Conservation (phyloP, 805 yeast species). For the Clavispora carvajalis region DNA sequence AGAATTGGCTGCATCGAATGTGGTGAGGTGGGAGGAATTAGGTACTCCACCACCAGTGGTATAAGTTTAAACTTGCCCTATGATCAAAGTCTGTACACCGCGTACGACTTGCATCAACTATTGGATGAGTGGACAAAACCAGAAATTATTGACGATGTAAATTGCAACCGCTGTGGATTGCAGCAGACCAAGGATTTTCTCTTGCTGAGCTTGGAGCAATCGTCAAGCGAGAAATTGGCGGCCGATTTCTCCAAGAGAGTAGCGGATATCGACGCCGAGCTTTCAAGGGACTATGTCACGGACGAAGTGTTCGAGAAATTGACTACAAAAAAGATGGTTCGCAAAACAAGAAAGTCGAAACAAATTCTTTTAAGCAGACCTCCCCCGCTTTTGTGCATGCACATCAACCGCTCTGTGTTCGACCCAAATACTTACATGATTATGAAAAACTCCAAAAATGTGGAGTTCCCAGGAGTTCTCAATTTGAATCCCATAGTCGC, state of each 20-base stretch:
- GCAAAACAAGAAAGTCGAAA: slow-evolving; percentile 75
- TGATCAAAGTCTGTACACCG: slow-evolving; percentile 32
- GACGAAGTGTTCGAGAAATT: slow-evolving; percentile 74
- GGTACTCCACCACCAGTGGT: slow-evolving; percentile 75
- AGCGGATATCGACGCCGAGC: slow-evolving; percentile 37
- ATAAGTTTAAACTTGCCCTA: slow-evolving; percentile 64
- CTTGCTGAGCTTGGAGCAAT: slow-evolving; percentile 36
- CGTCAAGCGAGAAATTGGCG: slow-evolving; percentile 26
- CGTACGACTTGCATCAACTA: slow-evolving; percentile 43
- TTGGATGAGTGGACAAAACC: slow-evolving; percentile 66
- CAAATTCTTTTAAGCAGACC: slow-evolving; percentile 77
- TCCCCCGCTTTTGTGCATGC: slow-evolving; percentile 78
- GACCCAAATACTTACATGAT: slow-evolving; percentile 82
- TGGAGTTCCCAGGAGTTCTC: slow-evolving; percentile 66
- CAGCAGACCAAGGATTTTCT: slow-evolving; percentile 52
- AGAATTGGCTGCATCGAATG: slow-evolving; percentile 86
- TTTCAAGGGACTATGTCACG: slow-evolving; percentile 62
- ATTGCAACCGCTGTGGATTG: slow-evolving; percentile 89
- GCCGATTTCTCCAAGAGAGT: slow-evolving; percentile 27
- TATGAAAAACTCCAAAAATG: slow-evolving; percentile 77
- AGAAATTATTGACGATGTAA: slow-evolving; percentile 88
- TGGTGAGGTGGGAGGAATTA: slow-evolving; percentile 91
- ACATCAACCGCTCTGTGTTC: slow-evolving; percentile 89
- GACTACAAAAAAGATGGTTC: slow-evolving; percentile 68
- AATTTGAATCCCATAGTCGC: slow-evolving; percentile 69